Evolutionary conservation across 2,329 filamentous ascomycete genomes (phyloP).

Genomic region (Metarhizium rileyi): DNA sequence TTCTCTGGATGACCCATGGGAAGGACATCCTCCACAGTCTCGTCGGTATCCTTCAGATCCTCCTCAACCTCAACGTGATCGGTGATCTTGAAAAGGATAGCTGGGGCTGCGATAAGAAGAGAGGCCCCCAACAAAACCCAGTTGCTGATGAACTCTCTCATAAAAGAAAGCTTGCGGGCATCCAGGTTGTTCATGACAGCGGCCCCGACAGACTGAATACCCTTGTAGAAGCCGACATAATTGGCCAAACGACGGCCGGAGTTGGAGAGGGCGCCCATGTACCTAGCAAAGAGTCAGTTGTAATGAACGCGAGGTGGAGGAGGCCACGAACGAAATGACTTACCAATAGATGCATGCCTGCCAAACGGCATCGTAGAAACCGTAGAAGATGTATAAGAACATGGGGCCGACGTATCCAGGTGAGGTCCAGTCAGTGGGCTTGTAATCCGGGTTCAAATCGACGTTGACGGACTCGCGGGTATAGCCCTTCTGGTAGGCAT

Average conservation of each 20-base stretch:
- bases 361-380: conserved; percentile 82
- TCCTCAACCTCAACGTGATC: conserved; percentile 75
- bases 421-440: conserved; percentile 52
- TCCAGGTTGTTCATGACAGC: conserved; percentile 37
- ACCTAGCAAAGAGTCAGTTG: conserved; percentile 38
- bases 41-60: conserved; percentile 76
- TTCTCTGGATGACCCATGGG: conserved; percentile 4
- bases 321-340: conserved; percentile 45
- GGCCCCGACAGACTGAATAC: conserved; percentile 65
- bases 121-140: conserved; percentile 71
- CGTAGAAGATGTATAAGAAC: conserved; percentile 86
- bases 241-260: conserved; percentile 87
- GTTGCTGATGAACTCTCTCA: conserved; percentile 58
- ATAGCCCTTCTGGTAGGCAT: conserved; percentile 57
- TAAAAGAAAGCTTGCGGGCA: conserved; percentile 40
- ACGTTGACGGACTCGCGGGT: conserved; percentile 27
- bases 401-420: conserved; percentile 59
- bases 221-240: conserved; percentile 71
- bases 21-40: conserved; percentile 64
- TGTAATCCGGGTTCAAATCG: conserved; percentile 18
- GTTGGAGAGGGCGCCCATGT: conserved; percentile 89
- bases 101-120: conserved; percentile 65
- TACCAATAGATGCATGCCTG: conserved; percentile 84
- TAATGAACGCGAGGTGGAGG: too few relatives aligned
- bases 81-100: conserved; percentile 70